Evolutionary conservation across 2,329 filamentous ascomycete genomes (phyloP).

Genomic region (Pezicula carpinea): DNA sequence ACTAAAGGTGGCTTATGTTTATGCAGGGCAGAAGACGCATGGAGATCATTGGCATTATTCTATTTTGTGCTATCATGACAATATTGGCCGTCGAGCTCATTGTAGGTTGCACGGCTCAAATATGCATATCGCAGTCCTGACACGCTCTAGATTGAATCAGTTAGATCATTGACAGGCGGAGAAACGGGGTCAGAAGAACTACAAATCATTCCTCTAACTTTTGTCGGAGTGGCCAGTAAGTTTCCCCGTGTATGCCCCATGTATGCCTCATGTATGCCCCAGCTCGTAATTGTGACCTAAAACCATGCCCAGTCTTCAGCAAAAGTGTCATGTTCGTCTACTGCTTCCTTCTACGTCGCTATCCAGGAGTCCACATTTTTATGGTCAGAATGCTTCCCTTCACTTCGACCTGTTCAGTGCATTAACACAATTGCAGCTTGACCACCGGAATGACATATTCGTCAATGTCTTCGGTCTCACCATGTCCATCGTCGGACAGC

Average conservation of each 20-base stretch:
- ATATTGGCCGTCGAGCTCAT: slow-evolving; percentile 60
- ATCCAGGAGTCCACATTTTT: slow-evolving; percentile 52
- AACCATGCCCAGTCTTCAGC: slow-evolving; percentile 36
- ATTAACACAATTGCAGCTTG: slow-evolving; percentile 1
- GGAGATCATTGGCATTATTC: slow-evolving; percentile 60
- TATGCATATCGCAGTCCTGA: slow-evolving; percentile 16
- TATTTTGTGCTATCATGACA: slow-evolving; percentile 63
- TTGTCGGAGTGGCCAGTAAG: slow-evolving; percentile 50
- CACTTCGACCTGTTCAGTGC: neutral
- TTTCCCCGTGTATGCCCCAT: slow-evolving; percentile 1
- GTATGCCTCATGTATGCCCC: neutral
- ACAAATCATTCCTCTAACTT: slow-evolving; percentile 49
- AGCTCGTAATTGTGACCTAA: neutral
- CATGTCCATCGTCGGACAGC: slow-evolving; percentile 76
- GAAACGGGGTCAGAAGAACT: slow-evolving; percentile 37
- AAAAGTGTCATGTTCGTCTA: slow-evolving; percentile 50
- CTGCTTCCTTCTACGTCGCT: slow-evolving; percentile 47
- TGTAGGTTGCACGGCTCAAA: slow-evolving; percentile 31
- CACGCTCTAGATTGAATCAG: slow-evolving; percentile 44
- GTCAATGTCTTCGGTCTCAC: slow-evolving; percentile 89
- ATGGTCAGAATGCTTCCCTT: slow-evolving; percentile 32
- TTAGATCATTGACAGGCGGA: slow-evolving; percentile 43
- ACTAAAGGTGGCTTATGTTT: slow-evolving; percentile 7
- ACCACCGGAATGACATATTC: slow-evolving; percentile 63
- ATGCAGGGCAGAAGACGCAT: slow-evolving; percentile 51